Evolutionary conservation across 106 monocot species (phyloP).

Genomic region (Dendrobium huoshanense): DNA sequence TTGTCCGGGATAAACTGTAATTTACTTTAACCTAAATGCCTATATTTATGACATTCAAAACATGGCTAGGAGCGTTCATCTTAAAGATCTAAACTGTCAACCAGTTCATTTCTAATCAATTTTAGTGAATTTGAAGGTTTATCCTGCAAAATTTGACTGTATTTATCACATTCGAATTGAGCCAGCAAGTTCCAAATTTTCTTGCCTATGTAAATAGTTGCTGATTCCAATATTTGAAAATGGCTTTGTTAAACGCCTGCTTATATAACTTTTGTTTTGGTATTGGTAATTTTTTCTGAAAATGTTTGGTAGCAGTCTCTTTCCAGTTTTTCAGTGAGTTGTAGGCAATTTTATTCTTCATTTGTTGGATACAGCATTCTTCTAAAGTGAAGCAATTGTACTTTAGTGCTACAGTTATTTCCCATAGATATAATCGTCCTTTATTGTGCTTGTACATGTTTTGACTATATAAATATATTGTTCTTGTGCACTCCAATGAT

Average conservation of each 20-base stretch:
- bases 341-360: background rate
- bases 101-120: background rate
- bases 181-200: too few species aligned
- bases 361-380: background rate
- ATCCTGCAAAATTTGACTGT: too few species aligned
- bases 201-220: background rate
- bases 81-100: background rate
- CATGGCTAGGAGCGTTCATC: background rate
- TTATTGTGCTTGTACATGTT: background rate
- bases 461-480: background rate
- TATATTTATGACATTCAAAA: background rate
- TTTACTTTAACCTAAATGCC: background rate
- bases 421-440: background rate
- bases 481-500: background rate
- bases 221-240: background rate
- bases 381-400: background rate
- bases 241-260: background rate
- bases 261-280: background rate
- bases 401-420: background rate
- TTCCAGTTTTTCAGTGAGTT: background rate
- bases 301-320: background rate
- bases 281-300: background rate
- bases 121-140: background rate
- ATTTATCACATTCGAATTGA: too few species aligned
- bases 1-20: slow-evolving; percentile 58